Conservation (phyloP, 1,284 basidiomycete genomes). For the Fomitopsis betulina region DNA sequence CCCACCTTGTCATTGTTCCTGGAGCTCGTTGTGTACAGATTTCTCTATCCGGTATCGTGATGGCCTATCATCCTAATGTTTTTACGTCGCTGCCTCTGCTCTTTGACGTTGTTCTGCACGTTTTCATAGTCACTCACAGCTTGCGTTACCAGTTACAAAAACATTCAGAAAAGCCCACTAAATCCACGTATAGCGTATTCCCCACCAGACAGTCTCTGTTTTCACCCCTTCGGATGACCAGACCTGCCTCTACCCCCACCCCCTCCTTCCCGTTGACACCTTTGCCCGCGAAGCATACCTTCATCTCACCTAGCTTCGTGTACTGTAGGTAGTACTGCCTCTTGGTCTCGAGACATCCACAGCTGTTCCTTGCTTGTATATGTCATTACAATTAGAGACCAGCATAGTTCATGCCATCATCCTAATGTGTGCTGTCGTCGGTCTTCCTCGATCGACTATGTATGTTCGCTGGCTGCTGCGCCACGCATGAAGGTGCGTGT, state of each 20-base stretch:
- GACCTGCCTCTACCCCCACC: conserved; percentile 16
- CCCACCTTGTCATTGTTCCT: conserved; percentile 16
- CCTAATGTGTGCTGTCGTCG: not conserved
- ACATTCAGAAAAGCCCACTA: conserved; percentile 36
- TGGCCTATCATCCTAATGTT: conserved; percentile 28
- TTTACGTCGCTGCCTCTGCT: conserved; percentile 26
- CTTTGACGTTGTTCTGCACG: conserved; percentile 19
- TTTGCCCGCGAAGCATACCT: conserved; percentile 13
- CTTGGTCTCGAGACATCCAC: conserved; percentile 17
- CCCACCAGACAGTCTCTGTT: conserved; percentile 18
- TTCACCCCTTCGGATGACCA: conserved; percentile 17
- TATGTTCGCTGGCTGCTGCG: too few relatives aligned
- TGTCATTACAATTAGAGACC: conserved; percentile 23
- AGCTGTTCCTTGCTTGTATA: conserved; percentile 22
- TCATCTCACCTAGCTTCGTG: conserved; percentile 18
- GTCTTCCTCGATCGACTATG: not conserved
- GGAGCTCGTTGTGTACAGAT: conserved; percentile 27
- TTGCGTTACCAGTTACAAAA: conserved; percentile 34
- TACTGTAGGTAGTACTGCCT: conserved; percentile 22
- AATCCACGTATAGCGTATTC: conserved; percentile 15
- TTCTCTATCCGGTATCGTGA: conserved; percentile 23
- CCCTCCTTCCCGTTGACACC: conserved; percentile 6
- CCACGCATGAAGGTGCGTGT: too few relatives aligned
- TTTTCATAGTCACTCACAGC: conserved; percentile 17
- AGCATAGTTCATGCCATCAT: conserved; percentile 7